phyloP scores from a whole-genome alignment of 2,329 filamentous ascomycete genomes.

The Alternaria sp. region DNA sequence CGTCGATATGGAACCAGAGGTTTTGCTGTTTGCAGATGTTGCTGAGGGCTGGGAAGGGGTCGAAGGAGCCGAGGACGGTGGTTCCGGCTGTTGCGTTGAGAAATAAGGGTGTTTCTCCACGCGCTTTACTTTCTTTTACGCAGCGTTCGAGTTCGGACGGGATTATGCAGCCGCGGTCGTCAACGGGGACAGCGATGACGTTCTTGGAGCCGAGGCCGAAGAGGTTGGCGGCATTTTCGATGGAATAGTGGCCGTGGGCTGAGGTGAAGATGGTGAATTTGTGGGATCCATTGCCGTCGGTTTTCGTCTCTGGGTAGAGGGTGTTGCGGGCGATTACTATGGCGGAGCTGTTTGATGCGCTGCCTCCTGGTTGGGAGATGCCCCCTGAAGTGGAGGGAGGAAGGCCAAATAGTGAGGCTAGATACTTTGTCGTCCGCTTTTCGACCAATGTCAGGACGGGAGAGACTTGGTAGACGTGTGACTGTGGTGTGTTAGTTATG shows the following conservation, averaged over 20 bases:
- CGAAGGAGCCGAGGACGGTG: conserved; percentile 89
- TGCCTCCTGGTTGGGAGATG: conserved; percentile 80
- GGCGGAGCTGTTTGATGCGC: conserved; percentile 82
- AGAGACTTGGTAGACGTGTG: conserved; percentile 93
- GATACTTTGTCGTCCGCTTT: conserved; percentile 75
- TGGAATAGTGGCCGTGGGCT: conserved; percentile 89
- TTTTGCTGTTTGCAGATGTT: conserved; percentile 73
- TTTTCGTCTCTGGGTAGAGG: conserved; percentile 80
- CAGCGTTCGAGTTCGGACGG: conserved; percentile 69
- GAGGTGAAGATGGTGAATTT: conserved; percentile 87
- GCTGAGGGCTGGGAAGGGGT: conserved; percentile 76
- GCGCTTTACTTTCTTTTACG: conserved; percentile 67
- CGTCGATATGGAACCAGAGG: conserved; percentile 94
- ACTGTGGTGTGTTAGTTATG: conserved; percentile 50
- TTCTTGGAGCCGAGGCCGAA: conserved; percentile 80
- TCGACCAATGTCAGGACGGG: conserved; percentile 88
- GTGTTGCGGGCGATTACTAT: conserved; percentile 88
- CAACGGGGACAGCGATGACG: conserved; percentile 78
- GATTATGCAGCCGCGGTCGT: conserved; percentile 75
- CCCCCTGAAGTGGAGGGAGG: conserved; percentile 68
- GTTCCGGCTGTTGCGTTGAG: conserved; percentile 96
- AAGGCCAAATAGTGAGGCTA: conserved; percentile 73
- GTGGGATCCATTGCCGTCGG: conserved; percentile 68
- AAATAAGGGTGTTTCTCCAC: conserved; percentile 86
- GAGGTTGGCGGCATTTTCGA: conserved; percentile 94